Percentiles rank a stretch among this genome's conserved stretches.
phyloP scores from a whole-genome alignment of 768 basidiomycete species.

The Tulasnella sp. region DNA sequence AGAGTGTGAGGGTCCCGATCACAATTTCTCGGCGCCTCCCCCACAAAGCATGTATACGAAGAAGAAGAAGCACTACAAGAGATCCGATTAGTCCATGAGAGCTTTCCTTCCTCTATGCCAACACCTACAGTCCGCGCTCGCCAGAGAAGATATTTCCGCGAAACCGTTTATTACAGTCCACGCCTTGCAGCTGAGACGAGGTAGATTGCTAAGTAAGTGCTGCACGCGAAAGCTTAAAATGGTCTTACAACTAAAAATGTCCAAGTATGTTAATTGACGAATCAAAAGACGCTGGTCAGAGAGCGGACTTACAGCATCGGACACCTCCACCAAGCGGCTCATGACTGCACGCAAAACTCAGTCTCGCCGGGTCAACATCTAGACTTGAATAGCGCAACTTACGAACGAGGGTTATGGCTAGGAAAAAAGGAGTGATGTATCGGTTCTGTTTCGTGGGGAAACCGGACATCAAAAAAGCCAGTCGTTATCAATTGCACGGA shows the following conservation, averaged over 20 bases:
- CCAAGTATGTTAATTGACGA: neutral
- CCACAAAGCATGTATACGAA: slow-evolving; percentile 12
- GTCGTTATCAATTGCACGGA: neutral
- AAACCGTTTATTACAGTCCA: neutral
- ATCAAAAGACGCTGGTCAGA: neutral
- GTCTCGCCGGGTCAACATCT: neutral
- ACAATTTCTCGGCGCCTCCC: neutral
- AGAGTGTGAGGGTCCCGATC: neutral
- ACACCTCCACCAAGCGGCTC: neutral
- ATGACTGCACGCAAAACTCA: neutral
- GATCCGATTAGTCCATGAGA: neutral
- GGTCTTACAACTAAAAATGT: neutral
- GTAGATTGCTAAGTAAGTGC: neutral
- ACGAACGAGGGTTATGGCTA: neutral
- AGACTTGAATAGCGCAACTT: neutral
- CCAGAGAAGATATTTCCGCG: neutral
- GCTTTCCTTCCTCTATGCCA: neutral
- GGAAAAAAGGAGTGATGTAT: slow-evolving; percentile 11
- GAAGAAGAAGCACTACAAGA: neutral
- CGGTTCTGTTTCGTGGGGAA: neutral
- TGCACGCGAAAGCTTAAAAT: neutral
- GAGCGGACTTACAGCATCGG: neutral
- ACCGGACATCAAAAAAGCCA: neutral
- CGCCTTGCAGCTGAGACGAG: neutral
- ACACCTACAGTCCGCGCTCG: neutral